Base-by-base conservation (phyloP, 2,329 filamentous ascomycete genomes). In the Aspergillus niger region DNA sequence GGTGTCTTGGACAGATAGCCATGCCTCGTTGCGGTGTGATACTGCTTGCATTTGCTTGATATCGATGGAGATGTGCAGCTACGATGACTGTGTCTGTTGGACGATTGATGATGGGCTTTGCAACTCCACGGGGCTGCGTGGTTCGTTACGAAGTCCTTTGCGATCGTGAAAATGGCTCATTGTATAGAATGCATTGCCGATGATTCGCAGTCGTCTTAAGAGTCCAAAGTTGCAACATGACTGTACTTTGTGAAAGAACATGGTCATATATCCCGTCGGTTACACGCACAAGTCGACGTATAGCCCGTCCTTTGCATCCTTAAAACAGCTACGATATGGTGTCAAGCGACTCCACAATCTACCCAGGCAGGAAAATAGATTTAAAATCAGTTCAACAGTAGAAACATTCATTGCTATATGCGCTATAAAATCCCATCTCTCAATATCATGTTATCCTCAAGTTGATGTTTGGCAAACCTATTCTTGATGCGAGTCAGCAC, bases 401-500 rank as follows among this genome's bases (percentile, higher is more conserved):
- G 36, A 41, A n/a, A 41, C 5, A 2, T 41, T 20, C 39, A 41
- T 44, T 24, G 20, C 2, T 10, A 22, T 13, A 20, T 3, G 7
- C 8, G 22, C 41, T 44, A 44, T 15, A 8, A 3, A 44, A 44
- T 3, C 5, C 41, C 41, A 24, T 24, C 20, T 1, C n/a, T 13
- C 3, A 3, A 44, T 6, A 36, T 10, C 41, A 44, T 11, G 4
- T 6, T 13, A 10, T 15, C 10, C 1, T 13, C 7, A 13, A 8
- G 1, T n/a, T 5, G 15, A n/a, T 7, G 17, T 6, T 15, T 4
- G 17, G 8, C 15, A 26, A 26, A 49, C 53, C 59, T 62, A 64
- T 47, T 47, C 57, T 52, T 7, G 38, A 55, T 49, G 47, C n/a
- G 52, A 63, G 62, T 66, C 51, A 66, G 64, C 38, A 59, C 61